Conservation (phyloP, 352 stramenopile genomes). For the Pythium monospermum region DNA sequence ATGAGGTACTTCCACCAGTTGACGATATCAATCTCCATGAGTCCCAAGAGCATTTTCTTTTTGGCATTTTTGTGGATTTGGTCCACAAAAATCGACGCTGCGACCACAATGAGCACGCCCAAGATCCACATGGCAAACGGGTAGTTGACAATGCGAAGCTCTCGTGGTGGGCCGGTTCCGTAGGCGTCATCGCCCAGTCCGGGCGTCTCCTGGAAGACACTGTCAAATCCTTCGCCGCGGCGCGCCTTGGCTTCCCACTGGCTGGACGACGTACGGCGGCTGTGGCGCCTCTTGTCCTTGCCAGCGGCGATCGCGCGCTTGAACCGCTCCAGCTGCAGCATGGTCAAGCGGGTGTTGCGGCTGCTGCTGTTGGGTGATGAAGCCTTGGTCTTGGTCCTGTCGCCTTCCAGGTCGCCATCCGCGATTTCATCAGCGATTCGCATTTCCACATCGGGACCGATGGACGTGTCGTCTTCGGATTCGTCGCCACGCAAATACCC, state of each 20-base stretch:
- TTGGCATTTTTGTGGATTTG: conserved; percentile 34
- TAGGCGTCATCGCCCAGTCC: conserved; percentile 3
- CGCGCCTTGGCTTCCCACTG: conserved; percentile 17
- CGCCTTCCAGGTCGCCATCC: not conserved
- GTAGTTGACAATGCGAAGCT: conserved; percentile 57
- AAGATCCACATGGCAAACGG: conserved; percentile 59
- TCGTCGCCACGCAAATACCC: conserved; percentile 11
- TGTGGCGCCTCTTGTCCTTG: conserved; percentile 7
- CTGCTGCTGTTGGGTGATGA: too few relatives aligned
- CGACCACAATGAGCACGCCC: conserved; percentile 41
- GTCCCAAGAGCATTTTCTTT: conserved; percentile 2
- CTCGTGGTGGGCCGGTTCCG: conserved; percentile 1
- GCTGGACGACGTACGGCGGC: conserved; percentile 4
- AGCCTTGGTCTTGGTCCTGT: conserved; percentile 5
- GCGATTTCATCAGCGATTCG: conserved; percentile 11
- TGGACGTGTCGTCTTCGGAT: conserved; percentile 2
- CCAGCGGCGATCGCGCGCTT: conserved; percentile 22
- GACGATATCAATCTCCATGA: conserved; percentile 2
- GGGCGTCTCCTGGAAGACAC: conserved; percentile 21
- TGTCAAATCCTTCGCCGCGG: conserved; percentile 24
- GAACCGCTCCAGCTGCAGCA: conserved; percentile 32
- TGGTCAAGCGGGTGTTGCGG: conserved; percentile 23
- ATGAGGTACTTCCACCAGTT: conserved; percentile 75
- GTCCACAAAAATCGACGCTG: conserved; percentile 51
- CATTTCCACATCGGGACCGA: conserved; percentile 19